Evolutionary conservation across 1,139 yeast genomes (phyloP).

Genomic region (Kodamaea derodonti): DNA sequence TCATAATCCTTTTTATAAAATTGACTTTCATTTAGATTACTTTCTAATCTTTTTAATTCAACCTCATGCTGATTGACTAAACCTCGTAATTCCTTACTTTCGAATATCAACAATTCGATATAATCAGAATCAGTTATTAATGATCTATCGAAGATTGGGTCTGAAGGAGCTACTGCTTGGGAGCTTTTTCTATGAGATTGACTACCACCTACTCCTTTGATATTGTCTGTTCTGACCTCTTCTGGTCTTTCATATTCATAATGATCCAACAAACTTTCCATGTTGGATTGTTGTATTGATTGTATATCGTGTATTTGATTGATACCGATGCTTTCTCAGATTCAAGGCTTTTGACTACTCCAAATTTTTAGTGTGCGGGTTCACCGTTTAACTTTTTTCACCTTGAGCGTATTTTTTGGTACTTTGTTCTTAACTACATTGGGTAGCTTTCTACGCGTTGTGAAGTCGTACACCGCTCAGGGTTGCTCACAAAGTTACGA

Average conservation of each 20-base stretch:
- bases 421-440: too few relatives aligned
- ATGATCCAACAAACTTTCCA: conserved; percentile 1
- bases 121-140: conserved; percentile 27
- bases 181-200: neutral
- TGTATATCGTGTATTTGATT: neutral
- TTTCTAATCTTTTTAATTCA: too few relatives aligned
- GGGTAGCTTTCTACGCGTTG: too few relatives aligned
- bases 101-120: conserved; percentile 35
- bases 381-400: too few relatives aligned
- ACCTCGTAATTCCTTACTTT: conserved; percentile 31
- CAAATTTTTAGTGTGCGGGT: neutral
- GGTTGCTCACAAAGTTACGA: too few relatives aligned
- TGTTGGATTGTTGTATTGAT: neutral
- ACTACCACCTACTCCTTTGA: neutral
- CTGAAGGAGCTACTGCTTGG: conserved; percentile 26
- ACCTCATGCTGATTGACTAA: conserved; percentile 5
- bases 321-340: neutral
- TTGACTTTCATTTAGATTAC: too few relatives aligned
- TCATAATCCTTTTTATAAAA: too few relatives aligned
- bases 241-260: neutral
- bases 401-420: too few relatives aligned
- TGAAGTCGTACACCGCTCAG: too few relatives aligned
- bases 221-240: neutral
- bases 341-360: neutral
- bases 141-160: conserved; percentile 34